Evolutionary conservation across 1,284 basidiomycete species (phyloP).

Genomic region (Austroboletus niveus): DNA sequence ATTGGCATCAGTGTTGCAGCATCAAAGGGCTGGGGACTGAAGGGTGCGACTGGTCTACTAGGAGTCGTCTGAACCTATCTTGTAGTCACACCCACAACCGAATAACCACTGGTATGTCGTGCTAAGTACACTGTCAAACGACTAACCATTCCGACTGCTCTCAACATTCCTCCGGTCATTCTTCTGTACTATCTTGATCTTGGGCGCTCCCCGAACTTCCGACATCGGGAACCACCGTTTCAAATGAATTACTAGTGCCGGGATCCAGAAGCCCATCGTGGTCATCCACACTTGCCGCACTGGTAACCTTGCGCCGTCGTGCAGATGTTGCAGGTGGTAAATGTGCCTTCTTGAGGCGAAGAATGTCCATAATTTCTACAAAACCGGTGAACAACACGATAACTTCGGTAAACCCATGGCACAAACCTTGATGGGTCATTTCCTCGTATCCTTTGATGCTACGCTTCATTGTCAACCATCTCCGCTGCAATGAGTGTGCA

Average conservation of each 20-base stretch:
- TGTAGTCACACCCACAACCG: not conserved
- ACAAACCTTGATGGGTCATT: constrained; percentile 71
- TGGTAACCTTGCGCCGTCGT: constrained; percentile 49
- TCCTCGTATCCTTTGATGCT: constrained; percentile 71
- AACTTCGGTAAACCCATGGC: constrained; percentile 4
- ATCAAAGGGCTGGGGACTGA: constrained; percentile 64
- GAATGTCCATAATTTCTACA: constrained; percentile 76
- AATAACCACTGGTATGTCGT: not conserved
- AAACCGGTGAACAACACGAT: constrained; percentile 3
- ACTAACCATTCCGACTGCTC: not conserved
- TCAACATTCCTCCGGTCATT: constrained; percentile 48
- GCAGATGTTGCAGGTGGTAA: constrained; percentile 42
- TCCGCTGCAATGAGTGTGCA: constrained; percentile 68
- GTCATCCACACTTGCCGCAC: constrained; percentile 48
- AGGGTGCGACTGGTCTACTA: constrained; percentile 57
- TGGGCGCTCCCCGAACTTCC: constrained; percentile 10
- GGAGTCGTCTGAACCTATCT: constrained; percentile 47
- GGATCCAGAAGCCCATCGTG: constrained; percentile 24
- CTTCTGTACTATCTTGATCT: constrained; percentile 55
- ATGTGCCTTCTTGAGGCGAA: constrained; percentile 66
- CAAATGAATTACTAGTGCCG: constrained; percentile 21
- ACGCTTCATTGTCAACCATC: constrained; percentile 76
- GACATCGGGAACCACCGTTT: constrained; percentile 11
- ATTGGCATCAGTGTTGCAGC: constrained; percentile 73
- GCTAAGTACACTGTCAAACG: constrained; percentile 1